Conservation (phyloP, 1,284 basidiomycete genomes). For the Cryptococcus sp. region DNA sequence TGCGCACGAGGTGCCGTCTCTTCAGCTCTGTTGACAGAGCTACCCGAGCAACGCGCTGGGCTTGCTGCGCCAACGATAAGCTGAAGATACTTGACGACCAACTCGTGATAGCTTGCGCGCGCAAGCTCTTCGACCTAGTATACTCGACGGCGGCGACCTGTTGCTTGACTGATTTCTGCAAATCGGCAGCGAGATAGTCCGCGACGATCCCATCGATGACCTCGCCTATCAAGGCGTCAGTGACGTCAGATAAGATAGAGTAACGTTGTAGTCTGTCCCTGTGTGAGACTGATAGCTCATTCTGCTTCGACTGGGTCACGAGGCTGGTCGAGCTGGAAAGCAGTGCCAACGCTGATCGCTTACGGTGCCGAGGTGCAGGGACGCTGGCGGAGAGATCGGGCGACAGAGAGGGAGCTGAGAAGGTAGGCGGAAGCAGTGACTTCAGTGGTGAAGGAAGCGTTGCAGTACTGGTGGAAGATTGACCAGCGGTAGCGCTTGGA, state of each 20-base stretch:
- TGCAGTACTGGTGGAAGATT: conserved; percentile 4
- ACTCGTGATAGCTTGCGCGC: conserved; percentile 20
- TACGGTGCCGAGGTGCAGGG: conserved; percentile 10
- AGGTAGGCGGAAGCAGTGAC: conserved; percentile 1
- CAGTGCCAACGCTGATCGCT: conserved; percentile 11
- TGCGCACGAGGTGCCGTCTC: conserved; percentile 13
- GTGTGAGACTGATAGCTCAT: conserved; percentile 1
- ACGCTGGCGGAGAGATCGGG: neutral
- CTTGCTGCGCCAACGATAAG: conserved; percentile 14
- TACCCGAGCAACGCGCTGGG: conserved; percentile 1
- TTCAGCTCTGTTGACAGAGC: conserved; percentile 15
- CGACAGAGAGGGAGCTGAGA: neutral
- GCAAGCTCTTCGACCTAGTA: conserved; percentile 12
- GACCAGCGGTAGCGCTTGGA: conserved; percentile 14
- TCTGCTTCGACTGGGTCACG: no score
- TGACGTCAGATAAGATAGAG: conserved; percentile 18
- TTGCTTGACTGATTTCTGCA: conserved; percentile 26
- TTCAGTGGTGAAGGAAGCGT: conserved; percentile 11
- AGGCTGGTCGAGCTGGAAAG: conserved; percentile 3
- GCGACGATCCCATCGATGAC: conserved; percentile 27
- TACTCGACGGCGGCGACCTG: conserved; percentile 25
- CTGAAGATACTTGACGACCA: conserved; percentile 16
- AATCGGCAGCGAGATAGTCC: conserved; percentile 16
- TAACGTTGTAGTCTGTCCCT: conserved; percentile 2
- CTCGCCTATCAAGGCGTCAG: conserved; percentile 29